Percentiles rank a stretch among this genome's conserved stretches.
Conservation (phyloP, 164 flowering plant species). For the Echeveria elegans region DNA sequence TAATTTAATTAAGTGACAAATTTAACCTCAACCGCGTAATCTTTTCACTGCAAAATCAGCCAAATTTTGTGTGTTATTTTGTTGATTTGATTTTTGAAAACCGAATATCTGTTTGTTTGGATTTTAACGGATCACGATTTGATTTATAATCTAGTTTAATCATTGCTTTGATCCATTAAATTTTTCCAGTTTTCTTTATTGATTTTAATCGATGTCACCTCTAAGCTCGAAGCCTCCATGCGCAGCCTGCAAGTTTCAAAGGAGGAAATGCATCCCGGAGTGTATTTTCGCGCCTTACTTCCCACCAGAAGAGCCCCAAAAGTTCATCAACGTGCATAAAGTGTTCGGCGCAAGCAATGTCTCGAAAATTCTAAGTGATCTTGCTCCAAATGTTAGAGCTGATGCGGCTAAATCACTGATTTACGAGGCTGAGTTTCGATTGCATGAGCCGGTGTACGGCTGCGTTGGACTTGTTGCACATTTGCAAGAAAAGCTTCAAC, state of each 20-base stretch:
- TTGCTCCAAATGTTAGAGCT: neutral
- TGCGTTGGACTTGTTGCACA: neutral
- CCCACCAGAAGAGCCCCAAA: neutral
- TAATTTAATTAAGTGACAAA: too few relatives aligned
- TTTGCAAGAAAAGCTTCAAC: neutral
- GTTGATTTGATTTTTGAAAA: too few relatives aligned
- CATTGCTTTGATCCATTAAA: too few relatives aligned
- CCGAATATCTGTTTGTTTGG: too few relatives aligned
- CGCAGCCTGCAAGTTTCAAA: neutral
- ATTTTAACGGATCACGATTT: too few relatives aligned
- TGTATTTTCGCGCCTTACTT: neutral
- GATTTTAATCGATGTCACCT: too few relatives aligned
- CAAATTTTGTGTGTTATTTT: too few relatives aligned
- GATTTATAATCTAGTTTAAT: too few relatives aligned
- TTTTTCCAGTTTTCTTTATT: too few relatives aligned
- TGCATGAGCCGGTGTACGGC: neutral
- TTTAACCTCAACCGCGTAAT: too few relatives aligned
- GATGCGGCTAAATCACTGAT: neutral
- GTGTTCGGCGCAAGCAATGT: neutral
- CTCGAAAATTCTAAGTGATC: neutral
- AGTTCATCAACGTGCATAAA: neutral
- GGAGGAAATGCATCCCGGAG: neutral
- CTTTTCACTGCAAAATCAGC: too few relatives aligned
- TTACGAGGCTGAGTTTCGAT: neutral
- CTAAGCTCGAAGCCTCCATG: too few relatives aligned